Base-by-base conservation (phyloP, 1,284 basidiomycete genomes). In the Trametes versicolor region DNA sequence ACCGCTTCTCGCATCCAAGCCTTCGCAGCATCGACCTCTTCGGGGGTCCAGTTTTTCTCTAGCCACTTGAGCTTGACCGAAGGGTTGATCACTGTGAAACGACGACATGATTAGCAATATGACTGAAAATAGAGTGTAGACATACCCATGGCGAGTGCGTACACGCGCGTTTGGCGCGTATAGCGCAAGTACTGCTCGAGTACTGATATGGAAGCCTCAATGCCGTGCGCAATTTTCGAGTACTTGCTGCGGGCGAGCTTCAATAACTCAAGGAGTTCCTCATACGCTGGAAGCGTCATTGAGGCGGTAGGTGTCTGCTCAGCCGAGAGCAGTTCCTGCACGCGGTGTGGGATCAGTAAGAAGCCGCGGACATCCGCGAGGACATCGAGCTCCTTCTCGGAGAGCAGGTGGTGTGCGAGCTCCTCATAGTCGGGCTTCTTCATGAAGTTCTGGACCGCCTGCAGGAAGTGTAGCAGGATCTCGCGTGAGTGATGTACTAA, bases 91-190 rank as follows among this genome's bases (percentile, higher is more conserved):
- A 32, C 29, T 3, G 27, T 47, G 7, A 7, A 15, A 45, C 17
- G 47, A 5, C 4, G 7, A 12, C 43, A 25, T 27, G 2, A 21
- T 70, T 59, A 41, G 32, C 25, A 21, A 6, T 37, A 4, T 29
- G 29, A 32, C 29, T 4, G 5, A 58, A 17, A 49, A 3, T 8
- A 8, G 34, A 3, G 29, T 32, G 19, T 8, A 12, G 13, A 71
- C 73, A 39, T 65, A 80, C 78, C 66, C 75, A 81, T 79, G 1
- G 79, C 74, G 17, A 80, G 66, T 0, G 66, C 69, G 68, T 80
- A 81, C 4, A 78, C 69, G n/a, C 60, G 63, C 0, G 72, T 76
- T 17, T 63, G 69, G 0, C 75, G 70, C 4, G 75, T 59, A 29
- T 72, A 65, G 0, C 9, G 36, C 6, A 78, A 49, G 50, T 80